These are phyloP conservation scores for Boletus speciosus DNA, from an alignment of 768 basidiomycete genomes.

Conservation along the genomic window DNA sequence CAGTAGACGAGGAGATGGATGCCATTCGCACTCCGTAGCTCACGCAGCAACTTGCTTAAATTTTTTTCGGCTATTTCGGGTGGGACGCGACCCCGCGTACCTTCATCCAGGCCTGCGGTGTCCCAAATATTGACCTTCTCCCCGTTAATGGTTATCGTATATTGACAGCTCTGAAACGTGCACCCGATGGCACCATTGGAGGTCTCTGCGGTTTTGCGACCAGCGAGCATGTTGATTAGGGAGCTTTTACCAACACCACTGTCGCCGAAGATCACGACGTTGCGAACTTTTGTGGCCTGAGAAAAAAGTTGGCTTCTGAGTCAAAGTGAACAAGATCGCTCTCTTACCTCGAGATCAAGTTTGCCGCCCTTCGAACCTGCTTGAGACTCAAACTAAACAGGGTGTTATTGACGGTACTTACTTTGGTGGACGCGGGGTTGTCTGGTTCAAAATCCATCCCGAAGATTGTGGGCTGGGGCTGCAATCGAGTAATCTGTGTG, in stretches of 20 bases:
- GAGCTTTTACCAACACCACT: conserved; percentile 43
- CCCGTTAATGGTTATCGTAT: conserved; percentile 19
- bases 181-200: conserved; percentile 33
- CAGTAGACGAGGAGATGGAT: conserved; percentile 33
- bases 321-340: not conserved
- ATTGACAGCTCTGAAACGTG: conserved; percentile 32
- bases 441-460: conserved; percentile 2
- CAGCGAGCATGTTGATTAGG: conserved; percentile 40
- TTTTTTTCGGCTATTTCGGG: conserved; percentile 26
- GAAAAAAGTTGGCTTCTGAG: not conserved
- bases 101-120: conserved; percentile 32
- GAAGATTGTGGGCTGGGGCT: conserved; percentile 10
- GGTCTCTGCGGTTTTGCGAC: conserved; percentile 25
- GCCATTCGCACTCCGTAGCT: conserved; percentile 27
- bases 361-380: not conserved
- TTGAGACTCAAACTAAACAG: not conserved
- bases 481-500: conserved; percentile 2
- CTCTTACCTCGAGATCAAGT: conserved; percentile 9
- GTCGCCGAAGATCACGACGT: conserved; percentile 44
- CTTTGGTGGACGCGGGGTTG: not conserved
- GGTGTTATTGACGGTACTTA: conserved; percentile 1
- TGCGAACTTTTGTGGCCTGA: conserved; percentile 17
- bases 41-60: conserved; percentile 29
- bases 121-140: conserved; percentile 29
- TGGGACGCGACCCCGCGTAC: conserved; percentile 23